These are phyloP conservation scores for Alternaria arborescens DNA, from an alignment of 2,329 filamentous ascomycete species.

Conservation along the genomic window DNA sequence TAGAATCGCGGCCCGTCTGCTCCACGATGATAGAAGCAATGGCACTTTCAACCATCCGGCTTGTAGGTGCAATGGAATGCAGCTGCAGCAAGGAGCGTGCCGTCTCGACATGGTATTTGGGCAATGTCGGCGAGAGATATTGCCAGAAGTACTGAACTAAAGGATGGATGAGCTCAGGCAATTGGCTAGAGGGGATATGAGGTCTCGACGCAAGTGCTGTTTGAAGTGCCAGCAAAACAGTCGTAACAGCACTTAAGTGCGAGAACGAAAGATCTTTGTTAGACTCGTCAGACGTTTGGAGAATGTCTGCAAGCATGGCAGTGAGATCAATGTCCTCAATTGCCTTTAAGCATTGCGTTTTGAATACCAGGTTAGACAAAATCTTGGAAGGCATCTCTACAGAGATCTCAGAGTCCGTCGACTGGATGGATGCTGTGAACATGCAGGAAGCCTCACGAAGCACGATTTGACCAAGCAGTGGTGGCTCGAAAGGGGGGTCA, in stretches of 20 bases:
- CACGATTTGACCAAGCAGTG: slow-evolving; percentile 38
- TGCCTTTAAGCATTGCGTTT: slow-evolving; percentile 35
- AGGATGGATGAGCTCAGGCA: slow-evolving; percentile 70
- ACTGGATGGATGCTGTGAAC: slow-evolving; percentile 35
- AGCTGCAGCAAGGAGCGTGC: slow-evolving; percentile 87
- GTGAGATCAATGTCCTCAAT: slow-evolving; percentile 40
- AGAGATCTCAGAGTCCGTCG: slow-evolving; percentile 14
- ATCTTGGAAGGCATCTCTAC: slow-evolving; percentile 45
- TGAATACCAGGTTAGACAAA: slow-evolving; percentile 46
- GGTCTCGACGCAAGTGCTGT: slow-evolving; percentile 31
- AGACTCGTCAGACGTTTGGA: slow-evolving; percentile 16
- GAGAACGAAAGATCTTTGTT: slow-evolving; percentile 32
- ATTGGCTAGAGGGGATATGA: slow-evolving; percentile 52
- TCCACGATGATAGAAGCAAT: slow-evolving; percentile 71
- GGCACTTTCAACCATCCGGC: slow-evolving; percentile 81
- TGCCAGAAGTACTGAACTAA: slow-evolving; percentile 79
- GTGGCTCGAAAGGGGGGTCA: slow-evolving; percentile 39
- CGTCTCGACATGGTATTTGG: slow-evolving; percentile 94
- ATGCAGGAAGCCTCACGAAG: slow-evolving; percentile 43
- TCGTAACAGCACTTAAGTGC: slow-evolving; percentile 43
- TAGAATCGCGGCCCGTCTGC: slow-evolving; percentile 8
- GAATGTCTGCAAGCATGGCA: slow-evolving; percentile 33
- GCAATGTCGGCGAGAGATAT: slow-evolving; percentile 80
- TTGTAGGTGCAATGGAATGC: slow-evolving; percentile 73
- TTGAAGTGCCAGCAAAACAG: slow-evolving; percentile 47